Evolutionary conservation across 306 rosid genomes (phyloP).

Genomic region (Trifolium fragiferum): DNA sequence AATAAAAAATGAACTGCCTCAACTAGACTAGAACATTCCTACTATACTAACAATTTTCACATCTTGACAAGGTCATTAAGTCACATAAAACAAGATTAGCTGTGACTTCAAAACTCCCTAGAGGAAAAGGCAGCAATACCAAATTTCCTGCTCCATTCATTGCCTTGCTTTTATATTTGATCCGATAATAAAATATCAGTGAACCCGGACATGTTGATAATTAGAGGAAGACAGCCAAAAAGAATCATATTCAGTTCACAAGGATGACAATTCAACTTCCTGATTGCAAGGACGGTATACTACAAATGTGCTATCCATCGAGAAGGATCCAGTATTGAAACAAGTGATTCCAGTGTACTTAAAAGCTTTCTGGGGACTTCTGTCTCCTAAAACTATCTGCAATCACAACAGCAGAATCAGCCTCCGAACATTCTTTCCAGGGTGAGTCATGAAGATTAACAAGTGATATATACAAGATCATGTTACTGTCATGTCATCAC

Average conservation of each 20-base stretch:
- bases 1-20: conserved; percentile 25
- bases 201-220: conserved; percentile 18
- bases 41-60: conserved; percentile 45
- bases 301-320: conserved; percentile 77
- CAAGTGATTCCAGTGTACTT: conserved; percentile 91
- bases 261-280: conserved; percentile 87
- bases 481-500: conserved; percentile 21
- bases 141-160: conserved; percentile 33
- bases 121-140: conserved; percentile 20
- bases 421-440: conserved; percentile 31
- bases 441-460: conserved; percentile 6
- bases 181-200: neutral
- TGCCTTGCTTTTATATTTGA: conserved; percentile 15
- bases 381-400: conserved; percentile 87
- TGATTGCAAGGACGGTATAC: conserved; percentile 86
- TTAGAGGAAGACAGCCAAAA: conserved; percentile 19
- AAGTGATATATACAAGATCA: conserved; percentile 9
- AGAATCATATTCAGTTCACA: conserved; percentile 45
- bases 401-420: conserved; percentile 38
- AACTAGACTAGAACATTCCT: conserved; percentile 34
- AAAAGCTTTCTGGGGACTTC: conserved; percentile 87
- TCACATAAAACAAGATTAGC: conserved; percentile 12
- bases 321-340: conserved; percentile 89
- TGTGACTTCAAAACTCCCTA: conserved; percentile 29
- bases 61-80: conserved; percentile 29